Evolutionary conservation across 306 rosid species (phyloP), one percentile per base, ranked within the genome.

Genomic region (Vachellia pachyceras): DNA sequence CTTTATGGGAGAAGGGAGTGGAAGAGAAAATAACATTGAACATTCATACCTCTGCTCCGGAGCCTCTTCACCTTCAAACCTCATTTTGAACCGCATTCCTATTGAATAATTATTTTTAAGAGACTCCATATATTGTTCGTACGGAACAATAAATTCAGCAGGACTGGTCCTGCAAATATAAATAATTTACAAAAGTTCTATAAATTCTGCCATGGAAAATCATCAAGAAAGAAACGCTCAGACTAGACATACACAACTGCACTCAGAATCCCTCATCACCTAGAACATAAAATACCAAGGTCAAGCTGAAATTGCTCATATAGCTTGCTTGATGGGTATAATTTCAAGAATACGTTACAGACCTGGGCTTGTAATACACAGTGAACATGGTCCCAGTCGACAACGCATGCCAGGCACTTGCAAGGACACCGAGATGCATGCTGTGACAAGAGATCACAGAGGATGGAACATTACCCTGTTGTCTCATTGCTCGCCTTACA

Each of bases 401-500:
- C 42, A 87, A 78, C 45, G 99, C 98, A 81, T 95, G 99, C 99
- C 97, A 95, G 3, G 99, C 99, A 69, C 98, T 95, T 75, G 99
- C 99, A 67, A 93, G 97, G 23, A 95, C 99, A 52, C 99, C 99
- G 17, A 95, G 98, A 78, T 95, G 99, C 99, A 95, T 95, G 79
- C 99, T 95, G 52, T 95, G 99, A 89, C 99, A 93, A 39, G 99
- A 95, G 77, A 95, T 95, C 67, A 95, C 98, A 0, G 99, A 93
- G 0, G 99, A 95, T 0, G 99, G 98, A 44, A 92, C 92, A 46
- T 92, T 93, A 36, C 93, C 92, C 86, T 89, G 97, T 69, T 95
- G 97, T 60, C 99, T 90, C 99, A 95, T 91, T n/a, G 99, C 98
- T n/a, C 98, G 97, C 85, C 99, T 86, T 17, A 95, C 99, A 61